phyloP scores from a whole-genome alignment of 2,329 filamentous ascomycete genomes.

The Juglanconis oblonga region DNA sequence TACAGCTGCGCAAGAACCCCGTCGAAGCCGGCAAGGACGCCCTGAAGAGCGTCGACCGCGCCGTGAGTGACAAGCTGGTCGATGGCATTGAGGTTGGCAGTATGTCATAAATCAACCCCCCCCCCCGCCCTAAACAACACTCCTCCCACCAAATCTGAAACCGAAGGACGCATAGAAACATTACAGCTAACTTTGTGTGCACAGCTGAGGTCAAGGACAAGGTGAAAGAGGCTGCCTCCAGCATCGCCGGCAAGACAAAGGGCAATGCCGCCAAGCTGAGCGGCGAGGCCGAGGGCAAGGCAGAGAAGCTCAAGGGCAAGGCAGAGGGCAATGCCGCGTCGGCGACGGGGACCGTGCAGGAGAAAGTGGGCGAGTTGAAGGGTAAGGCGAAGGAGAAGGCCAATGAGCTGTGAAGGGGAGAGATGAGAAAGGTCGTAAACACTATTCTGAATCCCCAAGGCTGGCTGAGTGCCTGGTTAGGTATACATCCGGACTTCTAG shows the following conservation, averaged over 20 bases:
- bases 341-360: too few relatives aligned
- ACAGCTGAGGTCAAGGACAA: slow-evolving; percentile 40
- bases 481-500: background rate
- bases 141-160: background rate
- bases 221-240: slow-evolving; percentile 42
- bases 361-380: too few relatives aligned
- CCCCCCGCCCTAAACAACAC: background rate
- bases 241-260: slow-evolving; percentile 33
- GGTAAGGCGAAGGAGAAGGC: slow-evolving; percentile 19
- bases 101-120: slow-evolving; percentile 38
- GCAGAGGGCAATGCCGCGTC: too few relatives aligned
- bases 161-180: slow-evolving; percentile 10
- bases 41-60: slow-evolving; percentile 57
- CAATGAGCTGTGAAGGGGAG: slow-evolving; percentile 11
- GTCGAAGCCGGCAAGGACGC: slow-evolving; percentile 58
- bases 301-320: slow-evolving; percentile 20
- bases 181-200: slow-evolving; percentile 17
- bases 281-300: slow-evolving; percentile 33
- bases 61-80: slow-evolving; percentile 59
- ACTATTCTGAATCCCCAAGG: background rate
- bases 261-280: slow-evolving; percentile 36
- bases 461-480: background rate
- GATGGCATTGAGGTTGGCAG: slow-evolving; percentile 58
- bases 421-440: background rate
- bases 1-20: slow-evolving; percentile 44